phyloP scores from a whole-genome alignment of 2,329 filamentous ascomycete species.

The Parascedosporium putredinis region DNA sequence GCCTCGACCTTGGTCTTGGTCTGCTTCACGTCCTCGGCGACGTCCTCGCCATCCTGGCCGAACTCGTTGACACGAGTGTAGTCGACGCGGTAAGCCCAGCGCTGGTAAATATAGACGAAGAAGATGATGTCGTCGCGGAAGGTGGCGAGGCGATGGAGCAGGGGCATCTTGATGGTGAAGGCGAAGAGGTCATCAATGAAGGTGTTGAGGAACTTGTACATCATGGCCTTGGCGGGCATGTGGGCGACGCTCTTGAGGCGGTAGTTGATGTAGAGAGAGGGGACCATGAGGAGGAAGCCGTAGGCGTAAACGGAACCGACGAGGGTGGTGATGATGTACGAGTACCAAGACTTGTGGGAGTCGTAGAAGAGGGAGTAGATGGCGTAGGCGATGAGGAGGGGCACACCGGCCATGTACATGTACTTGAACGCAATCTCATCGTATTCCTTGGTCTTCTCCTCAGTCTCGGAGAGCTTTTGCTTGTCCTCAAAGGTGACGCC shows the following conservation, averaged over 20 bases:
- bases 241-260: conserved; percentile 89
- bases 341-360: conserved; percentile 96
- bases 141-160: conserved; percentile 83
- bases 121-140: conserved; percentile 95
- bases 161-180: conserved; percentile 98
- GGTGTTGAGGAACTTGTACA: conserved; percentile 96
- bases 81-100: conserved; percentile 85
- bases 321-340: conserved; percentile 86
- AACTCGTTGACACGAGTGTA: conserved; percentile 94
- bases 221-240: conserved; percentile 95
- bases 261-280: conserved; percentile 97
- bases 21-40: conserved; percentile 37
- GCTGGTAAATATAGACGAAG: conserved; percentile 94
- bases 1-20: conserved; percentile 28
- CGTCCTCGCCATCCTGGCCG: conserved; percentile 93
- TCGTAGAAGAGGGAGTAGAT: conserved; percentile 88
- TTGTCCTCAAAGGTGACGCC: conserved; percentile 87
- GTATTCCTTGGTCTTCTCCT: conserved; percentile 97
- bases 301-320: conserved; percentile 97
- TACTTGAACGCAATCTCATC: conserved; percentile 97
- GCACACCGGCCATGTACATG: conserved; percentile 85
- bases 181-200: conserved; percentile 99
- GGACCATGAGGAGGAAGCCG: conserved; percentile 99
- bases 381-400: conserved; percentile 80
- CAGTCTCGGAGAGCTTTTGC: conserved; percentile 86